Conservation (phyloP, 306 rosid species). For the Fragaria iinumae region DNA sequence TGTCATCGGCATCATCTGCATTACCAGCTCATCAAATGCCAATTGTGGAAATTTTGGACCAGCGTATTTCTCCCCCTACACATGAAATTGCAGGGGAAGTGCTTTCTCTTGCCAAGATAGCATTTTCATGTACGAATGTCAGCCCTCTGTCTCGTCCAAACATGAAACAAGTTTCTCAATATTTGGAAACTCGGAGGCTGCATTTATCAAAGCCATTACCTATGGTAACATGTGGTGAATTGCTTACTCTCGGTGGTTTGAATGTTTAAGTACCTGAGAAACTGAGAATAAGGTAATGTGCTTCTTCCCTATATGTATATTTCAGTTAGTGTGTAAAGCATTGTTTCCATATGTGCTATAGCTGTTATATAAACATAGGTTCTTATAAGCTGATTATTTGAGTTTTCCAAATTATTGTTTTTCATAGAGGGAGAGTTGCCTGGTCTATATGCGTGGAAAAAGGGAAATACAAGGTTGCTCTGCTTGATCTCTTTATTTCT, state of each 20-base stretch:
- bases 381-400: too few relatives aligned
- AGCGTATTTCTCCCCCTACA: neutral
- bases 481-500: too few relatives aligned
- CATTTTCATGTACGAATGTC: neutral
- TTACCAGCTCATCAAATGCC: neutral
- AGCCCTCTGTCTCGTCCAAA: neutral
- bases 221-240: neutral
- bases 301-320: too few relatives aligned
- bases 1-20: neutral
- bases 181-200: neutral
- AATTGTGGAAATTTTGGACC: constrained; percentile 12
- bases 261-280: neutral
- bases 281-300: too few relatives aligned
- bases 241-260: neutral
- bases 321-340: too few relatives aligned
- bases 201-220: neutral
- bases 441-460: too few relatives aligned
- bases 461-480: too few relatives aligned
- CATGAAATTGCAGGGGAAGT: neutral
- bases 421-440: too few relatives aligned
- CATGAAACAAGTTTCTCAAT: neutral
- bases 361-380: too few relatives aligned
- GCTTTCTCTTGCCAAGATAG: neutral
- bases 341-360: too few relatives aligned
- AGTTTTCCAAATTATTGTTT: too few relatives aligned